These are phyloP conservation scores for Geotrichum macrosporum DNA, from an alignment of 1,139 yeast species.

Conservation along the genomic window DNA sequence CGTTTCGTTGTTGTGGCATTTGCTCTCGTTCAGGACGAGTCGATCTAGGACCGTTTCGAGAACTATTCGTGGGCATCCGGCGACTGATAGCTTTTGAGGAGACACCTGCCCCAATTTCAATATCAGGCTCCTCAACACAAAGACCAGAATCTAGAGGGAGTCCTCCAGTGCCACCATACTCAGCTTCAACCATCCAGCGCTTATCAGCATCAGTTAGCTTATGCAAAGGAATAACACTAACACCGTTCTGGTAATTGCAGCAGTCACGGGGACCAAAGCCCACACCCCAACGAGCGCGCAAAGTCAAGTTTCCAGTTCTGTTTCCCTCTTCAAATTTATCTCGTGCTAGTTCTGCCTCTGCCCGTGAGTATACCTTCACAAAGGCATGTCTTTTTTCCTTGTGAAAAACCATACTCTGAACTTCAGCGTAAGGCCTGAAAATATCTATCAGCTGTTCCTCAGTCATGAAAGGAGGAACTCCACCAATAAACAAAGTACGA, in stretches of 20 bases:
- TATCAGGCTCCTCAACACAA: constrained; percentile 94
- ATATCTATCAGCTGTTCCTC: constrained; percentile 58
- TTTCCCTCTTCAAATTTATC: constrained; percentile 48
- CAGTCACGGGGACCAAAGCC: constrained; percentile 99
- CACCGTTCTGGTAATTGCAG: constrained; percentile 89
- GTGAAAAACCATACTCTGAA: constrained; percentile 84
- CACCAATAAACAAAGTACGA: constrained; percentile 90
- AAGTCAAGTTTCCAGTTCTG: constrained; percentile 50
- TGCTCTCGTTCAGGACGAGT: constrained; percentile 36
- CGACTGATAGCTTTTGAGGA: constrained; percentile 76
- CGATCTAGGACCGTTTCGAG: constrained; percentile 80
- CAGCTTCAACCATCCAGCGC: constrained; percentile 83
- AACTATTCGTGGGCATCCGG: constrained; percentile 49
- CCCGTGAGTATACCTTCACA: constrained; percentile 92
- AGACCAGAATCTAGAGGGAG: constrained; percentile 75
- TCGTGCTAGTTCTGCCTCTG: constrained; percentile 78
- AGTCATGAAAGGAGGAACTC: constrained; percentile 79
- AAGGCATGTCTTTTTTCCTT: constrained; percentile 92
- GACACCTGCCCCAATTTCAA: constrained; percentile 90
- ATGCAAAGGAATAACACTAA: constrained; percentile 77
- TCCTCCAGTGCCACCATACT: constrained; percentile 98
- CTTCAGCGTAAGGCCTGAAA: constrained; percentile 87
- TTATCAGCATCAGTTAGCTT: constrained; percentile 91
- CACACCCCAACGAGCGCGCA: constrained; percentile 94
- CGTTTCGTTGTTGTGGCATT: constrained; percentile 27